Conservation (phyloP, 805 yeast species). For the Clavispora phyllophila region DNA sequence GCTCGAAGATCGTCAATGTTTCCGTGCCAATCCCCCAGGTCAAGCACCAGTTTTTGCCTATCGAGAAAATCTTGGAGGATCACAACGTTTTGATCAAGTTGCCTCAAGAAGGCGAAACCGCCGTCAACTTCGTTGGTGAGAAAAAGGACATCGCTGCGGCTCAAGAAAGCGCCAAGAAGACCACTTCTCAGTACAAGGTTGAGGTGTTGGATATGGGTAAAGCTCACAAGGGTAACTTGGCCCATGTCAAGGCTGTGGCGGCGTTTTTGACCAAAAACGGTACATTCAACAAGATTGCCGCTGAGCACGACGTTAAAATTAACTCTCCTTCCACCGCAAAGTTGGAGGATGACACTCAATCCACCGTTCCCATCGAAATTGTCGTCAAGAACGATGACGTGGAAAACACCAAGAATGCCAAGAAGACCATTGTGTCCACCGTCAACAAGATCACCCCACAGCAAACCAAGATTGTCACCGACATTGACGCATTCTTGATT, state of each 20-base stretch:
- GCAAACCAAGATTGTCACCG: constrained; percentile 51
- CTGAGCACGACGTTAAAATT: constrained; percentile 30
- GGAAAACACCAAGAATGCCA: constrained; percentile 53
- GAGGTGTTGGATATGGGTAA: constrained; percentile 76
- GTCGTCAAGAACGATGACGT: constrained; percentile 44
- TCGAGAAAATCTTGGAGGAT: constrained; percentile 46
- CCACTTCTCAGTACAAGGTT: constrained; percentile 54
- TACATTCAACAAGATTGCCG: constrained; percentile 38
- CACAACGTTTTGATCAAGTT: constrained; percentile 53
- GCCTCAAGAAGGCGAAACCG: constrained; percentile 46
- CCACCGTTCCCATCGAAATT: constrained; percentile 57
- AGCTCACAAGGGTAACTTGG: constrained; percentile 77
- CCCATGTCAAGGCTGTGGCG: constrained; percentile 74
- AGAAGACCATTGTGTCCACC: constrained; percentile 63
- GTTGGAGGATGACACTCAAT: constrained; percentile 35
- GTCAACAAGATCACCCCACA: constrained; percentile 74
- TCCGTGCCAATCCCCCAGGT: constrained; percentile 60
- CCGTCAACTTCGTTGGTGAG: constrained; percentile 63
- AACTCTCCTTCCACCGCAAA: constrained; percentile 34
- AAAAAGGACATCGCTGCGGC: constrained; percentile 54
- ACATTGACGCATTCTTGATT: constrained; percentile 61
- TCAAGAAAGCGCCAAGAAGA: constrained; percentile 51
- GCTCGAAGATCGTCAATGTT: constrained; percentile 43
- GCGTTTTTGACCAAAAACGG: constrained; percentile 56
- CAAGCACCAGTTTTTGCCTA: constrained; percentile 66